phyloP scores from a whole-genome alignment of 164 flowering plant genomes.

The Cinnamomum micranthum region DNA sequence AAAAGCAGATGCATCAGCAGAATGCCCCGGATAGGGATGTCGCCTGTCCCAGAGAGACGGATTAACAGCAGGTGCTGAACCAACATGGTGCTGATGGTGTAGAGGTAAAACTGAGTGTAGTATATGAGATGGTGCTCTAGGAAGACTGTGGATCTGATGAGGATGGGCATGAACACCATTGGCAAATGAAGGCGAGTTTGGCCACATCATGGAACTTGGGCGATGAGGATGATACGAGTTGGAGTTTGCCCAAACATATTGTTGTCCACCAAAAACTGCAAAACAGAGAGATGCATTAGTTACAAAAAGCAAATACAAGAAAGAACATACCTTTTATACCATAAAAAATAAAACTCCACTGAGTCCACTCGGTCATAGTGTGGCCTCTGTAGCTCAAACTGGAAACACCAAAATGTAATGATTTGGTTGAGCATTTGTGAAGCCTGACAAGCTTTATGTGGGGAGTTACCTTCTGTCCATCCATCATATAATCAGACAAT shows the following conservation, averaged over 20 bases:
- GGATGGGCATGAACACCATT: slow-evolving; percentile 48
- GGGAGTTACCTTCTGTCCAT: not conserved
- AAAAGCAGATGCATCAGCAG: slow-evolving; percentile 59
- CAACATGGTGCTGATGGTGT: slow-evolving; percentile 58
- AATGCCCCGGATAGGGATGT: slow-evolving; percentile 53
- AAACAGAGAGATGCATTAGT: slow-evolving; percentile 10
- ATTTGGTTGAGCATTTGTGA: not conserved
- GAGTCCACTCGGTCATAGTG: not conserved
- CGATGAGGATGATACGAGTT: slow-evolving; percentile 48
- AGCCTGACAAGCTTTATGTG: not conserved
- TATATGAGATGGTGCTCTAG: slow-evolving; percentile 46
- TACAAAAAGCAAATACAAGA: not conserved
- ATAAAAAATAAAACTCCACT: not conserved
- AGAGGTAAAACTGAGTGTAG: slow-evolving; percentile 45
- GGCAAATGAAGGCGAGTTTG: slow-evolving; percentile 62
- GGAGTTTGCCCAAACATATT: slow-evolving; percentile 48
- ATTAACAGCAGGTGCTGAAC: slow-evolving; percentile 81
- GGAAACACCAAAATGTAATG: not conserved
- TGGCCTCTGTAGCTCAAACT: not conserved
- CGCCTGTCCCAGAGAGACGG: slow-evolving; percentile 79
- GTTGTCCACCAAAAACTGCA: slow-evolving; percentile 57
- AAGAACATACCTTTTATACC: not conserved
- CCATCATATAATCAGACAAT: not conserved
- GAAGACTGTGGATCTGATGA: slow-evolving; percentile 39
- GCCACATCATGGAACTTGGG: slow-evolving; percentile 59